Conservation (phyloP, 495 filamentous ascomycete species). For the Podospora sp. region DNA sequence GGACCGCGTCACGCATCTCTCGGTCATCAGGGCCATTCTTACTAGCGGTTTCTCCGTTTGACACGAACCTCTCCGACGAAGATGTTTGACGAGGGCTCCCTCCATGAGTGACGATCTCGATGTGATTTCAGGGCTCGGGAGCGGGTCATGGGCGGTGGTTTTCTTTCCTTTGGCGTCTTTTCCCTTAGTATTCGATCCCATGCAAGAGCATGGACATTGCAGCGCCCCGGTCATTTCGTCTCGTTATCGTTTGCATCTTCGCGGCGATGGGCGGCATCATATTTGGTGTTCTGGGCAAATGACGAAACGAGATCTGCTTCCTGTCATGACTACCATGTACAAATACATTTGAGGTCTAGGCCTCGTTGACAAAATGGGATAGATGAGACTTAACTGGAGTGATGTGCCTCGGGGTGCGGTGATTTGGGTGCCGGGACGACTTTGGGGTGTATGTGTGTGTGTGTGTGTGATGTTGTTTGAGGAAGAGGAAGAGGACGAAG, state of each 20-base stretch:
- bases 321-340: constrained; percentile 6
- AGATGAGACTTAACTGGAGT: too few relatives aligned
- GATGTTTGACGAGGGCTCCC: constrained; percentile 32
- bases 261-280: background rate
- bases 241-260: background rate
- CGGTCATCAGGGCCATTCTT: background rate
- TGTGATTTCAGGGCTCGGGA: background rate
- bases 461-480: too few relatives aligned
- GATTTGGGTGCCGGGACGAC: too few relatives aligned
- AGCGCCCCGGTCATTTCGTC: background rate
- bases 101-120: constrained; percentile 3
- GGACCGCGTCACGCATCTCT: background rate
- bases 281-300: background rate
- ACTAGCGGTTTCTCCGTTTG: background rate
- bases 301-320: constrained; percentile 1
- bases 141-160: background rate
- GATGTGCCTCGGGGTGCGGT: too few relatives aligned
- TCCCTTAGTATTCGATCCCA: background rate
- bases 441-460: too few relatives aligned
- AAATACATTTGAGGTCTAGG: background rate
- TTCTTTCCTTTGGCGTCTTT: background rate
- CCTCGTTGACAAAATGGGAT: background rate
- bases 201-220: background rate
- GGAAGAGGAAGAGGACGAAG: too few relatives aligned
- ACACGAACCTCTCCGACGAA: background rate